phyloP scores from a whole-genome alignment of 23 red algal species.

The Agarophyton chilense region DNA sequence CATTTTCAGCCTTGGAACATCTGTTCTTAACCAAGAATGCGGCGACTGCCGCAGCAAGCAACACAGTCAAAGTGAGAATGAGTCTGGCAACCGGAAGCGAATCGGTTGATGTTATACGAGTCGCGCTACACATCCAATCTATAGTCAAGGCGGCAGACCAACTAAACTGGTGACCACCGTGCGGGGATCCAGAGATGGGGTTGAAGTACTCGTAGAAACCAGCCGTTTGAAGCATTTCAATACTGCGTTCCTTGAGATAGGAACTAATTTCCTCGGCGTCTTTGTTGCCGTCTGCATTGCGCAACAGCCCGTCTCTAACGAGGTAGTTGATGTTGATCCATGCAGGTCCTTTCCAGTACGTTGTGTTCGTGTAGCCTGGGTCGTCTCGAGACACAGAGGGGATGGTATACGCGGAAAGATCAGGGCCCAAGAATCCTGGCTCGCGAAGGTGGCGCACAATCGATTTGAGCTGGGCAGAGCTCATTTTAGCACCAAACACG shows the following conservation, averaged over 20 bases:
- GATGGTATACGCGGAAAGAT: constrained; percentile 41
- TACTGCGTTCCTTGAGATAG: constrained; percentile 26
- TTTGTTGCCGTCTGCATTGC: constrained; percentile 35
- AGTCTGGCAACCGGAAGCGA: background rate
- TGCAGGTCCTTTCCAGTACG: constrained; percentile 60
- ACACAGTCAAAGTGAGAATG: background rate
- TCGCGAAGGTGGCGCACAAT: constrained; percentile 15
- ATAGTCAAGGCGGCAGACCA: constrained; percentile 60
- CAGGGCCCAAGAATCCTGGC: constrained; percentile 11
- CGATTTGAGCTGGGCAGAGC: background rate
- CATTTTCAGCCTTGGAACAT: background rate
- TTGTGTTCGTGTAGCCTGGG: constrained; percentile 54
- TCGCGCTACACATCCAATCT: constrained; percentile 49
- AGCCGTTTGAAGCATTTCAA: constrained; percentile 29
- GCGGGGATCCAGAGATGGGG: constrained; percentile 43
- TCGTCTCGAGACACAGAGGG: constrained; percentile 41
- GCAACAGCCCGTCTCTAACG: constrained; percentile 54
- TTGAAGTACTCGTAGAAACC: constrained; percentile 79
- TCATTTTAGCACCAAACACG: constrained; percentile 43
- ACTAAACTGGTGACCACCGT: constrained; percentile 60
- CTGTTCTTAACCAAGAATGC: background rate
- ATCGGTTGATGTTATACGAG: background rate
- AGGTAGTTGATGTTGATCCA: constrained; percentile 79
- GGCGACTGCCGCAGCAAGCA: background rate
- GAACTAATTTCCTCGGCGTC: constrained; percentile 39